Evolutionary conservation across 371 early-diverging fungal species (phyloP).

Genomic region (Mucor velutinosus): DNA sequence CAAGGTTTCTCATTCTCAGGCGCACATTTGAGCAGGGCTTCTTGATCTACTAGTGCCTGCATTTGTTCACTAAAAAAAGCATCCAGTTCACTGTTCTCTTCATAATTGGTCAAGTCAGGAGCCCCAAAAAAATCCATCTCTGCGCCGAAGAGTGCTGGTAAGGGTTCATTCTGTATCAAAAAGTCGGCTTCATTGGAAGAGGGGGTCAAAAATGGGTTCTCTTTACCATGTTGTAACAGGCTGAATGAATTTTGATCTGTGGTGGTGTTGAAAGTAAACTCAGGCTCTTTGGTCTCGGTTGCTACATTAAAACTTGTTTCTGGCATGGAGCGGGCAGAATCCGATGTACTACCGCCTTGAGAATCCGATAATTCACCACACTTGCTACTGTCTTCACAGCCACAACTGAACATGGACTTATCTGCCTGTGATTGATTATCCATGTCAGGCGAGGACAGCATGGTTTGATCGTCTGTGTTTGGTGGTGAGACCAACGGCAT

Average conservation of each 20-base stretch:
- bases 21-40: conserved; percentile 5
- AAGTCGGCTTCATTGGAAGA: conserved; percentile 1
- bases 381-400: neutral
- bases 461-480: conserved; percentile 7
- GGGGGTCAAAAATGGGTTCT: neutral
- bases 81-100: neutral
- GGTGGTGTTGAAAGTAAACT: neutral
- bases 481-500: conserved; percentile 2
- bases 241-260: neutral
- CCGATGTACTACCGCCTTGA: neutral
- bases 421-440: neutral
- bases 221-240: neutral
- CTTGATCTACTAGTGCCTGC: conserved; percentile 7
- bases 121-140: conserved; percentile 14
- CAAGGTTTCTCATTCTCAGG: conserved; percentile 16
- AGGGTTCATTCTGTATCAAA: neutral
- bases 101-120: neutral
- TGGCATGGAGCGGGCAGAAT: neutral
- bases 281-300: neutral
- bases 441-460: neutral
- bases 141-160: conserved; percentile 9
- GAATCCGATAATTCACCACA: neutral
- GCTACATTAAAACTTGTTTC: neutral
- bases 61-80: conserved; percentile 12
- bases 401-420: neutral